Percentiles rank a stretch among this genome's conserved stretches.
phyloP scores from a whole-genome alignment of 305 asterid genomes.

The Rubia tinctorum region DNA sequence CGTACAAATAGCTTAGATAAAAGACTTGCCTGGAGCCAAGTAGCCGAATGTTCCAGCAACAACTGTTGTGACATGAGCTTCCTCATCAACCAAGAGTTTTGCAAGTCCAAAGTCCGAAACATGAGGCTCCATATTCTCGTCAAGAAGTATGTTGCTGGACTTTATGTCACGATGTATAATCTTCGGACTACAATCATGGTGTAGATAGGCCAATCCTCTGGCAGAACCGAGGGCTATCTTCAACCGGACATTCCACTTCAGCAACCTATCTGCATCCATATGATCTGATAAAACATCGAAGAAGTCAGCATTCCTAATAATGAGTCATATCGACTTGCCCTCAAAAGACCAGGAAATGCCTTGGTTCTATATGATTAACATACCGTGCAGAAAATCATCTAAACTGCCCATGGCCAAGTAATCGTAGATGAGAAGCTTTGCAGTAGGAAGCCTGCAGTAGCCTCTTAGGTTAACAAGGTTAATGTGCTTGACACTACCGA shows the following conservation, averaged over 20 bases:
- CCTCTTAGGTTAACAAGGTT: constrained; percentile 93
- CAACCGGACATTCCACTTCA: constrained; percentile 82
- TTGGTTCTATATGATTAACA: constrained; percentile 4
- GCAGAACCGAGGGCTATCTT: constrained; percentile 90
- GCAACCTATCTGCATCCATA: constrained; percentile 35
- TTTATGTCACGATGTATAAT: constrained; percentile 90
- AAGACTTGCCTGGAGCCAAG: constrained; percentile 79
- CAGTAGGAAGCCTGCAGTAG: constrained; percentile 86
- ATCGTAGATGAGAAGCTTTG: constrained; percentile 89
- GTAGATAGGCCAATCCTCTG: constrained; percentile 84
- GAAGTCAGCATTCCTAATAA: background rate
- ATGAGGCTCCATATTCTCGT: constrained; percentile 85
- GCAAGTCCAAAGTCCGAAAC: constrained; percentile 98
- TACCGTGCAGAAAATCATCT: constrained; percentile 87
- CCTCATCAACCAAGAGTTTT: constrained; percentile 89
- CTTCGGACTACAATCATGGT: constrained; percentile 87
- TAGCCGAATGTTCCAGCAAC: constrained; percentile 98
- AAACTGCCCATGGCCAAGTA: constrained; percentile 90
- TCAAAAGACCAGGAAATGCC: background rate
- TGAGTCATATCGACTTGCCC: background rate
- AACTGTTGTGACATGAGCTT: constrained; percentile 91
- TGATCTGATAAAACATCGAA: constrained; percentile 33
- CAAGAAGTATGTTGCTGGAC: constrained; percentile 90
- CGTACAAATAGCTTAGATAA: background rate
- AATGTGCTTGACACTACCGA: constrained; percentile 90